Conservation (phyloP, 2,329 filamentous ascomycete genomes). For the Calonectria crousiana region DNA sequence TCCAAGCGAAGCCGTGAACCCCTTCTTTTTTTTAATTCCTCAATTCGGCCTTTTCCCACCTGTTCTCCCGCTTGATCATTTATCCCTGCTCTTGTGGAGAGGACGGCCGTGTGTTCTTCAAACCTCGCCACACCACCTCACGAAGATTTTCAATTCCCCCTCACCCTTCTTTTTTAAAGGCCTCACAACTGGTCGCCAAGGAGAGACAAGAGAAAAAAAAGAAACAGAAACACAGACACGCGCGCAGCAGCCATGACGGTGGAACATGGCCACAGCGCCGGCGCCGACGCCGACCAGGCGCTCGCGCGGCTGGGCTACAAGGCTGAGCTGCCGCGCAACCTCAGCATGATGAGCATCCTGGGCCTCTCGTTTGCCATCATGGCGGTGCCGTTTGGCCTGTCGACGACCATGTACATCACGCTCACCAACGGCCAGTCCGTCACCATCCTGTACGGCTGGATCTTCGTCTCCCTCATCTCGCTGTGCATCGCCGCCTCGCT, state of each 20-base stretch:
- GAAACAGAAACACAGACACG: background rate
- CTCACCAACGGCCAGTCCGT: constrained; percentile 80
- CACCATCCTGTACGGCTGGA: constrained; percentile 80
- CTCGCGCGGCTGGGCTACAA: constrained; percentile 64
- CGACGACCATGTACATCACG: constrained; percentile 61
- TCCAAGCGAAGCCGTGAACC: background rate
- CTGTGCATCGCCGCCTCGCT: constrained; percentile 78
- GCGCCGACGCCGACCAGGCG: constrained; percentile 53
- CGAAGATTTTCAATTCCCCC: background rate
- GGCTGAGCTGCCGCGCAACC: constrained; percentile 62
- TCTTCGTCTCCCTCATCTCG: constrained; percentile 75
- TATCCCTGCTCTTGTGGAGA: background rate
- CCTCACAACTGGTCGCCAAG: background rate
- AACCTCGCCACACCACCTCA: background rate
- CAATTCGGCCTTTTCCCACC: background rate
- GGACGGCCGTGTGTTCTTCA: background rate
- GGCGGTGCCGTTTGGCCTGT: constrained; percentile 63
- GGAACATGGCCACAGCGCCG: constrained; percentile 32
- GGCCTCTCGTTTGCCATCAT: constrained; percentile 65
- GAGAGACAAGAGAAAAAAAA: too few species aligned
- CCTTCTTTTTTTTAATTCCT: background rate
- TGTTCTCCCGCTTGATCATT: background rate
- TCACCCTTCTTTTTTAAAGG: background rate
- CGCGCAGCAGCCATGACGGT: constrained; percentile 16
- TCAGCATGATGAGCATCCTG: constrained; percentile 62